A percentile compares a stretch with the other conserved stretches of the same genome.
Conservation (phyloP, 108 stramenopile species). For the Stephanodiscus triporus region DNA sequence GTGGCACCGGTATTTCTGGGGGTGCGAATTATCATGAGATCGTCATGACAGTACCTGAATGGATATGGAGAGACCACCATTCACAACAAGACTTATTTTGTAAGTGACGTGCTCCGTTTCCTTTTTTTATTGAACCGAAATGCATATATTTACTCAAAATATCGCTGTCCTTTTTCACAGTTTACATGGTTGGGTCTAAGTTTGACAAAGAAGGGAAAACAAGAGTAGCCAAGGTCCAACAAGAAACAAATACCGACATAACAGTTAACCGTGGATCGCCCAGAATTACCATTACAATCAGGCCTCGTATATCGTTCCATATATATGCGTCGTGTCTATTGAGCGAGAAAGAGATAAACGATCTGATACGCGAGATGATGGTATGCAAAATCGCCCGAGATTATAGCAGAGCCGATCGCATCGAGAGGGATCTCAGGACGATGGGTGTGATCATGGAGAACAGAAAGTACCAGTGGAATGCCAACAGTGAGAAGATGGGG, state of each 20-base stretch:
- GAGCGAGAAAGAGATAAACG: conserved; percentile 56
- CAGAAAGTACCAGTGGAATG: conserved; percentile 62
- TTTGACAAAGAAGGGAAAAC: background rate
- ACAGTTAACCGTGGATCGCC: background rate
- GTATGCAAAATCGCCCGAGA: conserved; percentile 57
- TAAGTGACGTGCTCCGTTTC: conserved; percentile 1
- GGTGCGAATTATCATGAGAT: background rate
- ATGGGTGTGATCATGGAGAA: conserved; percentile 62
- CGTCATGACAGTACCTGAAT: background rate
- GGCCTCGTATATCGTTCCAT: background rate
- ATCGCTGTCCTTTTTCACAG: background rate
- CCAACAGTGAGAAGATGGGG: background rate
- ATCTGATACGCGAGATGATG: conserved; percentile 50
- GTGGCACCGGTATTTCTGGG: background rate
- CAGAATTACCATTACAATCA: background rate
- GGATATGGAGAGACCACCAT: background rate
- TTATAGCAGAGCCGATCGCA: conserved; percentile 61
- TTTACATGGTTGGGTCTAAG: background rate
- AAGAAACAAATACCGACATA: background rate
- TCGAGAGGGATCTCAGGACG: conserved; percentile 53
- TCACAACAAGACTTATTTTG: background rate
- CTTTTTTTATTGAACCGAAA: background rate
- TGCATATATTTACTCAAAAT: background rate
- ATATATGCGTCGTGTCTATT: conserved; percentile 21
- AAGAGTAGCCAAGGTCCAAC: background rate